These are phyloP conservation scores for Leccinum incarnatum DNA, from an alignment of 768 basidiomycete species.

Conservation along the genomic window DNA sequence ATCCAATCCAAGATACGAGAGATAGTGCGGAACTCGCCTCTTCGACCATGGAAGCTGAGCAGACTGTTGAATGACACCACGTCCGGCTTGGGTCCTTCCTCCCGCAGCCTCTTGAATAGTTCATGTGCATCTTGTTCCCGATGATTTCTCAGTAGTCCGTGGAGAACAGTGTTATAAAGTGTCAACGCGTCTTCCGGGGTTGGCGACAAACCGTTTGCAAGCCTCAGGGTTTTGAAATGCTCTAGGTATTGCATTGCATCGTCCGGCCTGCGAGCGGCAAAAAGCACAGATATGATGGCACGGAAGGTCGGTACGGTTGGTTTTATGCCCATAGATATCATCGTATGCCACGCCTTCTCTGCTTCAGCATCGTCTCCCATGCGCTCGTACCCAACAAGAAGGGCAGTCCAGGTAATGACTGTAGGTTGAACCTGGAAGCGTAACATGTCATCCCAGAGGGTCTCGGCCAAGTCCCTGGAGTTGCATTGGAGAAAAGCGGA, in stretches of 20 bases:
- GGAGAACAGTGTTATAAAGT: conserved; percentile 74
- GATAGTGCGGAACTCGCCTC: conserved; percentile 60
- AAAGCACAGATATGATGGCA: conserved; percentile 64
- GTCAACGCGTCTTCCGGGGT: conserved; percentile 34
- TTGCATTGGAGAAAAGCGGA: conserved; percentile 58
- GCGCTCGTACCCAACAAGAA: conserved; percentile 61
- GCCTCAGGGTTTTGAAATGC: conserved; percentile 39
- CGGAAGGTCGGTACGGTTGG: conserved; percentile 68
- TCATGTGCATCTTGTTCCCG: conserved; percentile 40
- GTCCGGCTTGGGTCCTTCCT: conserved; percentile 60
- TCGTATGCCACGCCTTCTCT: conserved; percentile 58
- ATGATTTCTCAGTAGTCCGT: conserved; percentile 55
- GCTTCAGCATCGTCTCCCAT: conserved; percentile 52
- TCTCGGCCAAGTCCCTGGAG: conserved; percentile 54
- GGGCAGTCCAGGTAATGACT: conserved; percentile 64
- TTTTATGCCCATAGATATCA: conserved; percentile 52
- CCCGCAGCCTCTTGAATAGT: conserved; percentile 45
- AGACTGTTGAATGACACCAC: conserved; percentile 80
- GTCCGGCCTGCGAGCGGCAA: conserved; percentile 46
- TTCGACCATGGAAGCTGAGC: conserved; percentile 62
- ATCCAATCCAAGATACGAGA: conserved; percentile 58
- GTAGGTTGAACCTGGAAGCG: conserved; percentile 48
- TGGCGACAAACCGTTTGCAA: conserved; percentile 18
- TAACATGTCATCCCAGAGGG: conserved; percentile 68
- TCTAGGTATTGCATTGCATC: conserved; percentile 52